These are phyloP conservation scores for Asterochloris sp. DNA, from an alignment of 139 green algal genomes.

Conservation along the genomic window DNA sequence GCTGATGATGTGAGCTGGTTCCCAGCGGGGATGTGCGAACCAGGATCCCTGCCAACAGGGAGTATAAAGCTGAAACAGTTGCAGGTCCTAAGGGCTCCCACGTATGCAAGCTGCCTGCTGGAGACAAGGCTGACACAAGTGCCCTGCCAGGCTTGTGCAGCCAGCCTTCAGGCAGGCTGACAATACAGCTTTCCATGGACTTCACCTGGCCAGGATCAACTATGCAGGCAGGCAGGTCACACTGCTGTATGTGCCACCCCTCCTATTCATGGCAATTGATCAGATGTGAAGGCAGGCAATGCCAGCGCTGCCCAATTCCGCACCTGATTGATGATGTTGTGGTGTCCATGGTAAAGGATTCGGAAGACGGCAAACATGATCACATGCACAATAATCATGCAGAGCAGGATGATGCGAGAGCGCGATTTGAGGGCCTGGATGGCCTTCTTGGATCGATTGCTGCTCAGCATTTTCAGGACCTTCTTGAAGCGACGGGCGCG, in stretches of 20 bases:
- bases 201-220: too few species aligned
- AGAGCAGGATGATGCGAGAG: constrained; percentile 3
- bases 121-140: too few species aligned
- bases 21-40: not conserved
- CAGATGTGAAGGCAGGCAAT: not conserved
- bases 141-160: too few species aligned
- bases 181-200: too few species aligned
- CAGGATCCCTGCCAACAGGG: too few species aligned
- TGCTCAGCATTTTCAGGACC: constrained; percentile 1
- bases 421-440: not conserved
- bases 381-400: not conserved
- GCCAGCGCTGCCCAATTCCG: not conserved
- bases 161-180: too few species aligned
- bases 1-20: not conserved
- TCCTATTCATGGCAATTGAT: too few species aligned
- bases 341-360: not conserved
- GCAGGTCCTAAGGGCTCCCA: too few species aligned
- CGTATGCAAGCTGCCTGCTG: too few species aligned
- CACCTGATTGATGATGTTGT: not conserved
- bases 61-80: too few species aligned
- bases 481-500: constrained; percentile 9
- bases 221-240: too few species aligned
- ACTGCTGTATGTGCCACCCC: too few species aligned
- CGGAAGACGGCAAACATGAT: not conserved
- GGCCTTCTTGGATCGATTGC: not conserved